A percentile compares a stretch with the other conserved stretches of the same genome.
Conservation (phyloP, 2,329 filamentous ascomycete genomes). For the Verticillium alfalfae region DNA sequence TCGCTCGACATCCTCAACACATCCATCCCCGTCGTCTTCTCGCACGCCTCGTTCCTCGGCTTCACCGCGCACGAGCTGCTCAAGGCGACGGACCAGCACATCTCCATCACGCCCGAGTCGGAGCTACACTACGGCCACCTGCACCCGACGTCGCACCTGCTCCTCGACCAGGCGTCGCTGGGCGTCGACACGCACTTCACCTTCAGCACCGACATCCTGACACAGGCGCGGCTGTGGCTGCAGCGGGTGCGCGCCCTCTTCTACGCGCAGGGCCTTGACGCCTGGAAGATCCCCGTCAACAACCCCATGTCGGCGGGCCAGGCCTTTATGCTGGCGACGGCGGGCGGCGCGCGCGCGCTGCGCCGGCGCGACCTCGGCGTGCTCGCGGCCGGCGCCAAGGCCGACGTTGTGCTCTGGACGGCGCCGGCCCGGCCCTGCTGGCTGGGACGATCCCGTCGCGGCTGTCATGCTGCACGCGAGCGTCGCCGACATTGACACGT, state of each 20-base stretch:
- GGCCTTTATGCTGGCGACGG: conserved; percentile 50
- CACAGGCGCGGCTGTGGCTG: conserved; percentile 49
- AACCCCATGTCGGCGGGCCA: conserved; percentile 49
- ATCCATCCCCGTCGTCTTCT: conserved; percentile 43
- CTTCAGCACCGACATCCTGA: conserved; percentile 43
- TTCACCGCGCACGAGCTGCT: conserved; percentile 32
- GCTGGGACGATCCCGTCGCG: conserved; percentile 50
- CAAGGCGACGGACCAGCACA: conserved; percentile 41
- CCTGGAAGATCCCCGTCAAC: conserved; percentile 34
- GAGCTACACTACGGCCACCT: conserved; percentile 55
- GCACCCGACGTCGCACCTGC: conserved; percentile 33
- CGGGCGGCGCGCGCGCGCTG: conserved; percentile 45
- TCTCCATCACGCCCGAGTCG: conserved; percentile 53
- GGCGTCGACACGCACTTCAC: conserved; percentile 51
- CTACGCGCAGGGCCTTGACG: conserved; percentile 29
- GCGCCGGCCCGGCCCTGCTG: conserved; percentile 39
- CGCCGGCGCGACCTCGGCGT: conserved; percentile 45
- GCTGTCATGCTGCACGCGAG: conserved; percentile 50
- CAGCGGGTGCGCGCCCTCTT: conserved; percentile 34
- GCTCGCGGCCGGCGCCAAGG: conserved; percentile 42
- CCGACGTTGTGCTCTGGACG: conserved; percentile 49
- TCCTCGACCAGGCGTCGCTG: conserved; percentile 45
- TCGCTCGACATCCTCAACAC: conserved; percentile 32
- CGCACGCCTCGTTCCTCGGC: conserved; percentile 42
- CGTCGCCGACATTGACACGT: conserved; percentile 45